Evolutionary conservation across 2,329 filamentous ascomycete species (phyloP), one percentile per base, ranked within the genome.

Genomic region (Emergomyces africanus): DNA sequence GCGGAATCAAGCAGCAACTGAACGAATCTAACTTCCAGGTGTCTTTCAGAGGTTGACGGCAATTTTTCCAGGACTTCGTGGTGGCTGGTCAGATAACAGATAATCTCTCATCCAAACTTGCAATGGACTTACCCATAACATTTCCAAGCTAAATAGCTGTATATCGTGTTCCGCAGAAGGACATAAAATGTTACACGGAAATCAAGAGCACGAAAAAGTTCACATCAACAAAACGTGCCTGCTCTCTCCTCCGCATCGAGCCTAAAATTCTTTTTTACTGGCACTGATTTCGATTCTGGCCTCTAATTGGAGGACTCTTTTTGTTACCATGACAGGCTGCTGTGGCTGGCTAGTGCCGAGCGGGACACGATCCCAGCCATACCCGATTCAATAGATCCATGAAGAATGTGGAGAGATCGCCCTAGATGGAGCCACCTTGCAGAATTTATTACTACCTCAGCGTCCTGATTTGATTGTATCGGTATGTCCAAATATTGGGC

Each of bases 1-100:
- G 28, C 41, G 10, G 65, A 14, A 49, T 70, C 58, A 68, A 71
- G 59, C 69, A 69, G 61, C 42, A 48, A 1, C 48, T 68, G 14
- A 66, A 71, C 60, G 64, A 64, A 64, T 9, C n/a, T n/a, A n/a
- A n/a, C n/a, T n/a, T n/a, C n/a, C n/a, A n/a, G n/a, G 33, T 6
- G 33, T 14, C 6, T 37, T 37, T 37, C 35, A 8, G 20, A 44
- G 28, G 5, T 5, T 20, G 41, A n/a, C 14, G 57, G 54, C 28
- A 37, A 54, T 35, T 59, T 35, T 59, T 59, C 41, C 57, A 59
- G 49, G 28, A n/a, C 5, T 15, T 54, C 30, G 37, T 54, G 23
- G 46, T 54, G n/a, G n/a, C n/a, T 44, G 41, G 15, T 37, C 8
- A 35, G 1, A 15, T 5, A 2, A 15, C 8, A 14, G 12, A 14